Evolutionary conservation across 768 basidiomycete species (phyloP).

Genomic region (Dacryopinax spathularia): DNA sequence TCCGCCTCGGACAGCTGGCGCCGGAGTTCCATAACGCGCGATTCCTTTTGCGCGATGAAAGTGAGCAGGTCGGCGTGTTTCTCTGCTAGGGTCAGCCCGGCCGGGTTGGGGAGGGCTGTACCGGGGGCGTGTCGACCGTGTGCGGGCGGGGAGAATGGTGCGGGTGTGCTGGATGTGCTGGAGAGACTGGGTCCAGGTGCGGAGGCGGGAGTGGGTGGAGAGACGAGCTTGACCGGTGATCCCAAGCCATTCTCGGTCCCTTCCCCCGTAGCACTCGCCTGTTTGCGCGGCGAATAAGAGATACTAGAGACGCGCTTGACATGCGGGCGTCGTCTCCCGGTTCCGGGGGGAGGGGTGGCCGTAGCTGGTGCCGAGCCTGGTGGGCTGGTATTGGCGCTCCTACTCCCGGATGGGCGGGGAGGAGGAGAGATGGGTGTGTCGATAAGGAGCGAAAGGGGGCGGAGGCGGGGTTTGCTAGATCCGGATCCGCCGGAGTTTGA

Average conservation of each 20-base stretch:
- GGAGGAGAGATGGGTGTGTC: not conserved
- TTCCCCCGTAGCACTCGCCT: too few relatives aligned
- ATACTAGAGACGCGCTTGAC: not conserved
- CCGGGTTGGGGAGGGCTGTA: not conserved
- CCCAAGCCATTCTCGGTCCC: not conserved
- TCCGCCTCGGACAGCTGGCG: constrained; percentile 60
- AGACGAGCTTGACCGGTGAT: not conserved
- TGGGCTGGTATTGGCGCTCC: not conserved
- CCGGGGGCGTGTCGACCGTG: too few relatives aligned
- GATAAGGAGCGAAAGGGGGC: not conserved
- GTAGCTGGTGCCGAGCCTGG: not conserved
- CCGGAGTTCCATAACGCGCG: constrained; percentile 66
- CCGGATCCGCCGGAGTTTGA: too few relatives aligned
- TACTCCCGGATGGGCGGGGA: not conserved
- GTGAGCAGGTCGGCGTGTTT: constrained; percentile 72
- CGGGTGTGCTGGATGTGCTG: not conserved
- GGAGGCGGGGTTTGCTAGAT: not conserved
- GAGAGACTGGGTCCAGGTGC: not conserved
- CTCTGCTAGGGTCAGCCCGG: not conserved
- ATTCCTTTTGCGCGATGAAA: constrained; percentile 76
- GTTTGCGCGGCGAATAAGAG: not conserved
- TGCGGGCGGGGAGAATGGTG: too few relatives aligned
- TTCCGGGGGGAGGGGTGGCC: not conserved
- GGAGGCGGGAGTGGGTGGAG: not conserved
- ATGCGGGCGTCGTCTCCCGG: not conserved